A percentile compares a stretch with the other conserved stretches of the same genome.
Evolutionary conservation across 2,329 filamentous ascomycete species (phyloP).

Genomic region (Alternaria burnsii): DNA sequence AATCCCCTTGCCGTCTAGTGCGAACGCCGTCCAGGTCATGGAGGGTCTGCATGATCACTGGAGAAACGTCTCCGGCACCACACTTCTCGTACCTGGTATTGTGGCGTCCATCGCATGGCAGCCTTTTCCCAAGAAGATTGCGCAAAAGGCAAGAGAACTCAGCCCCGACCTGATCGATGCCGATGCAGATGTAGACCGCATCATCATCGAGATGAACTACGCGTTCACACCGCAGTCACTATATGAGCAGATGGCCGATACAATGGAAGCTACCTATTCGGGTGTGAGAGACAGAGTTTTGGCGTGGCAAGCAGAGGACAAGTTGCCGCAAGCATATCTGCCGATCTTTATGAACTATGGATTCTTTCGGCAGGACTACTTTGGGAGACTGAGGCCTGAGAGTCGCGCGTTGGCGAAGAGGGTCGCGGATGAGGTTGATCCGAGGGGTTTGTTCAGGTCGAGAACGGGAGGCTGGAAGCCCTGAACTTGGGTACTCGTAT

Average conservation of each 20-base stretch:
- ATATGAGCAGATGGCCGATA: slow-evolving; percentile 53
- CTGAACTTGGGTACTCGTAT: slow-evolving; percentile 13
- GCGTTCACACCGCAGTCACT: slow-evolving; percentile 47
- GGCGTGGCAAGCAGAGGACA: slow-evolving; percentile 49
- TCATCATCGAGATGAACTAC: slow-evolving; percentile 58
- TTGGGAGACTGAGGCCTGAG: slow-evolving; percentile 50
- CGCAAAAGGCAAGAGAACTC: slow-evolving; percentile 27
- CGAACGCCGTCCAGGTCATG: slow-evolving; percentile 38
- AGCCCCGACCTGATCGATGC: slow-evolving; percentile 52
- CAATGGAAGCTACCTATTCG: slow-evolving; percentile 51
- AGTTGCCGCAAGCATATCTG: slow-evolving; percentile 53
- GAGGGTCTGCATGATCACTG: slow-evolving; percentile 41
- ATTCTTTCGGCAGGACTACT: slow-evolving; percentile 57
- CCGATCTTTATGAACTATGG: slow-evolving; percentile 61
- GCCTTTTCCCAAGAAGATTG: slow-evolving; percentile 44
- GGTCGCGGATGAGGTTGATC: slow-evolving; percentile 53
- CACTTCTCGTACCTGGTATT: slow-evolving; percentile 40
- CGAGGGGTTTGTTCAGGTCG: slow-evolving; percentile 51
- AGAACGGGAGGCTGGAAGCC: slow-evolving; percentile 56
- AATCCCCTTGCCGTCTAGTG: slow-evolving; percentile 38
- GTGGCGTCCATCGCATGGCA: slow-evolving; percentile 48
- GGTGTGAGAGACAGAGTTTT: slow-evolving; percentile 50
- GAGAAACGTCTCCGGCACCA: slow-evolving; percentile 36
- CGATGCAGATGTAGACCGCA: slow-evolving; percentile 52
- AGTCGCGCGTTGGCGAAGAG: slow-evolving; percentile 45